These are phyloP conservation scores for Zygnema circumcarinatum DNA, from an alignment of 139 green algal genomes.

Conservation along the genomic window DNA sequence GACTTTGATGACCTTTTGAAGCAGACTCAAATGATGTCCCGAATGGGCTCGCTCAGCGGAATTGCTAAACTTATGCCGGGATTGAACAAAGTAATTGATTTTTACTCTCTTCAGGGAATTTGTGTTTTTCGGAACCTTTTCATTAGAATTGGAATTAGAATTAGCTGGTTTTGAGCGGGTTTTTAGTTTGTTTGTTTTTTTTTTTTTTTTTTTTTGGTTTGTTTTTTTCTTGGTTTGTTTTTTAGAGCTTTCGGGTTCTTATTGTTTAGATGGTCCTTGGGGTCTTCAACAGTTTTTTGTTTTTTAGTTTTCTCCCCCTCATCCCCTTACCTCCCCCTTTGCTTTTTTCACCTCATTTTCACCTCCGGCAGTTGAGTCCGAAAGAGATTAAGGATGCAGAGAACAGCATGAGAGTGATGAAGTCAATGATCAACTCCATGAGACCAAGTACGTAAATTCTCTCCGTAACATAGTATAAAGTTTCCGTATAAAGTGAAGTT, in stretches of 20 bases:
- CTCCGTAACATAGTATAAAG: neutral
- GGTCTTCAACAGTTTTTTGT: neutral
- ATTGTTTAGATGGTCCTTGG: neutral
- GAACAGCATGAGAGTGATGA: slow-evolving; percentile 60
- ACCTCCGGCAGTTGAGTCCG: slow-evolving; percentile 56
- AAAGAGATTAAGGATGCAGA: slow-evolving; percentile 84
- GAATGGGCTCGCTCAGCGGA: slow-evolving; percentile 86
- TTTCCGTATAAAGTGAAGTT: neutral
- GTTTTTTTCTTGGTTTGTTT: neutral
- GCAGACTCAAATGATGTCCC: slow-evolving; percentile 90
- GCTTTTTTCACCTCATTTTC: too few species aligned
- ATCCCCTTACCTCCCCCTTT: too few species aligned
- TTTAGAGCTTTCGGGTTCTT: neutral
- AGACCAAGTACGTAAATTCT: slow-evolving; percentile 65
- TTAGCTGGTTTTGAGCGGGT: neutral
- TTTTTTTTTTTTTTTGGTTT: neutral
- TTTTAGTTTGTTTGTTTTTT: neutral
- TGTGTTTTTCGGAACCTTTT: neutral
- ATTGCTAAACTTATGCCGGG: slow-evolving; percentile 95
- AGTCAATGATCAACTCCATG: slow-evolving; percentile 83
- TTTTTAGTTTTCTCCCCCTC: too few species aligned
- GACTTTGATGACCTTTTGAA: slow-evolving; percentile 99
- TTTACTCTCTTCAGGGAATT: neutral
- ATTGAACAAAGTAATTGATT: slow-evolving; percentile 48
- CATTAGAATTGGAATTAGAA: neutral